These are phyloP conservation scores for Corymbia calophylla DNA, from an alignment of 441 rosid species.

Conservation along the genomic window DNA sequence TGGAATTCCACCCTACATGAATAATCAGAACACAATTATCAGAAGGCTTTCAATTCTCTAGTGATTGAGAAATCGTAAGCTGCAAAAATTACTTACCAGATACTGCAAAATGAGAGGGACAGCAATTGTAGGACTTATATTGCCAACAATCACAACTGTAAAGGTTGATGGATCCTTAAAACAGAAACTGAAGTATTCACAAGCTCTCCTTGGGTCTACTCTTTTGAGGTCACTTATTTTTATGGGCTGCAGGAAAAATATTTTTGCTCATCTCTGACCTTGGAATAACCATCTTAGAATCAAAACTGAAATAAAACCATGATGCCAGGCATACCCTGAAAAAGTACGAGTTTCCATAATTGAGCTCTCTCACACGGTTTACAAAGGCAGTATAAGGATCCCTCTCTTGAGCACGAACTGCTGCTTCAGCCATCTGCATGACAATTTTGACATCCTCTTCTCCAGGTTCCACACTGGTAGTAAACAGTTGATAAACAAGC, in stretches of 20 bases:
- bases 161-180: constrained; percentile 92
- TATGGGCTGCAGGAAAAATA: constrained; percentile 58
- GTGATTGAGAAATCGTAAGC: not conserved
- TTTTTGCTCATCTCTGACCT: constrained; percentile 4
- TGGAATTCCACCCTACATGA: constrained; percentile 78
- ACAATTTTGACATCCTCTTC: constrained; percentile 94
- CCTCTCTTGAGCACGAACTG: constrained; percentile 88
- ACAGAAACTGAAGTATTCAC: constrained; percentile 82
- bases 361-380: constrained; percentile 87
- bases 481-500: constrained; percentile 86
- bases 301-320: not conserved
- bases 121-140: constrained; percentile 65
- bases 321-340: constrained; percentile 55
- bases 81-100: constrained; percentile 52
- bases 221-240: constrained; percentile 64
- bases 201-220: constrained; percentile 84
- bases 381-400: constrained; percentile 91
- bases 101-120: constrained; percentile 79
- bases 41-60: not conserved
- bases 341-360: constrained; percentile 86
- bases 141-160: constrained; percentile 85
- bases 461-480: constrained; percentile 67
- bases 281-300: not conserved
- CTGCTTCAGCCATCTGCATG: constrained; percentile 98
- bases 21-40: constrained; percentile 7